Evolutionary conservation across 2,329 filamentous ascomycete species (phyloP).

Genomic region (Aureobasidium mangrovei): DNA sequence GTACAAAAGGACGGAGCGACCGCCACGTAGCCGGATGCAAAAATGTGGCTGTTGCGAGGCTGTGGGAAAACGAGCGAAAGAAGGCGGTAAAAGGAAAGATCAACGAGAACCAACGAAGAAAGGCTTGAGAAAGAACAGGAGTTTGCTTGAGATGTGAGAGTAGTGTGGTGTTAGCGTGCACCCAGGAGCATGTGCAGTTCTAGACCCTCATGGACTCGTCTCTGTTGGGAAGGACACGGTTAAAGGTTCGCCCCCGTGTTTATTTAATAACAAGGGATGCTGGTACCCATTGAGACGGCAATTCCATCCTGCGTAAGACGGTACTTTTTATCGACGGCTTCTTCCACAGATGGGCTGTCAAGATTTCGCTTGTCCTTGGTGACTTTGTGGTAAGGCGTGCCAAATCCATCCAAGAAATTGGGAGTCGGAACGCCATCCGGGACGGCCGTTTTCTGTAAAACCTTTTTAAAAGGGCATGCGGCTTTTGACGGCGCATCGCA

Average conservation of each 20-base stretch:
- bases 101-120: neutral
- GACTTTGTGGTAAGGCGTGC: constrained; percentile 8
- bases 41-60: constrained; percentile 7
- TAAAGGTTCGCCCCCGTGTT: constrained; percentile 1
- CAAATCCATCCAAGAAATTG: neutral
- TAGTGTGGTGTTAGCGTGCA: constrained; percentile 11
- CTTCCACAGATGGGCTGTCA: neutral
- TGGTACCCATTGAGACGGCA: neutral
- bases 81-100: neutral
- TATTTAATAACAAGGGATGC: constrained; percentile 7
- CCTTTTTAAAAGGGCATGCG: neutral
- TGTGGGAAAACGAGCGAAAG: neutral
- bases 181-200: constrained; percentile 9
- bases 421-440: neutral
- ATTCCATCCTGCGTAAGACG: neutral
- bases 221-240: constrained; percentile 6
- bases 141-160: constrained; percentile 8
- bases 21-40: neutral
- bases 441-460: constrained; percentile 10
- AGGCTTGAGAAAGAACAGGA: constrained; percentile 8
- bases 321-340: neutral
- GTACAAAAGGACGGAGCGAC: neutral
- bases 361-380: neutral
- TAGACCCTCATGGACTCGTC: constrained; percentile 1
- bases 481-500: too few species aligned